Evolutionary conservation across 2,329 filamentous ascomycete genomes (phyloP).

Genomic region (Phoma sp.): DNA sequence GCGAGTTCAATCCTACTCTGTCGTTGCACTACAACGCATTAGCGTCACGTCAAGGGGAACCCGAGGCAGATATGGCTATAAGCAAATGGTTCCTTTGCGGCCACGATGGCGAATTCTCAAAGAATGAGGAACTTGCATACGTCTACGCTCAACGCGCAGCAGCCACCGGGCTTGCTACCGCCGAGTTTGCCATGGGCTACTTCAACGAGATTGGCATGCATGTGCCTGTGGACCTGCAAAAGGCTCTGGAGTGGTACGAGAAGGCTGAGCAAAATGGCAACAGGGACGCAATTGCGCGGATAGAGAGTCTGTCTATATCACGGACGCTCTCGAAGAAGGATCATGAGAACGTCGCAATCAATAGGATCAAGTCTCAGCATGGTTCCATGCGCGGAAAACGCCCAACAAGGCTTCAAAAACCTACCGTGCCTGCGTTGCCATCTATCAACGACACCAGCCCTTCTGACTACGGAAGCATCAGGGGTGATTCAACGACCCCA

Average conservation of each 20-base stretch:
- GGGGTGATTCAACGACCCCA: slow-evolving; percentile 49
- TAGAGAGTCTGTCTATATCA: slow-evolving; percentile 83
- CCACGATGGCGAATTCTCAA: slow-evolving; percentile 88
- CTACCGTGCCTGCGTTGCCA: slow-evolving; percentile 47
- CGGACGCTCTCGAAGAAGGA: slow-evolving; percentile 88
- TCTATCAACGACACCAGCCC: slow-evolving; percentile 49
- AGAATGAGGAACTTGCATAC: slow-evolving; percentile 94
- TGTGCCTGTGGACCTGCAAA: slow-evolving; percentile 80
- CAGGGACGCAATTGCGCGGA: slow-evolving; percentile 80
- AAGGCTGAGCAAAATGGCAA: slow-evolving; percentile 91
- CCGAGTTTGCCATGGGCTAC: slow-evolving; percentile 96
- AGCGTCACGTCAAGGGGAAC: slow-evolving; percentile 87
- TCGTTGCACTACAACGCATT: slow-evolving; percentile 96
- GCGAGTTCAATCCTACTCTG: slow-evolving; percentile 91
- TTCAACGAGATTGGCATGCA: slow-evolving; percentile 97
- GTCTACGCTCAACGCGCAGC: slow-evolving; percentile 90
- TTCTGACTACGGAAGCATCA: slow-evolving; percentile 43
- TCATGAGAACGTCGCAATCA: slow-evolving; percentile 90
- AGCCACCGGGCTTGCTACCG: slow-evolving; percentile 79
- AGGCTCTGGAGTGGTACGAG: slow-evolving; percentile 89
- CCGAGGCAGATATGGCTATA: slow-evolving; percentile 93
- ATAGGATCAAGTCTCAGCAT: slow-evolving; percentile 73
- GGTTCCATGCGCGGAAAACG: slow-evolving; percentile 60
- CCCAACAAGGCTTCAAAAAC: slow-evolving; percentile 54
- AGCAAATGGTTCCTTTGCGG: slow-evolving; percentile 99